Evolutionary conservation across 2,329 filamentous ascomycete genomes (phyloP), one percentile per base, ranked within the genome.

Genomic region (Aspergillus ruber): DNA sequence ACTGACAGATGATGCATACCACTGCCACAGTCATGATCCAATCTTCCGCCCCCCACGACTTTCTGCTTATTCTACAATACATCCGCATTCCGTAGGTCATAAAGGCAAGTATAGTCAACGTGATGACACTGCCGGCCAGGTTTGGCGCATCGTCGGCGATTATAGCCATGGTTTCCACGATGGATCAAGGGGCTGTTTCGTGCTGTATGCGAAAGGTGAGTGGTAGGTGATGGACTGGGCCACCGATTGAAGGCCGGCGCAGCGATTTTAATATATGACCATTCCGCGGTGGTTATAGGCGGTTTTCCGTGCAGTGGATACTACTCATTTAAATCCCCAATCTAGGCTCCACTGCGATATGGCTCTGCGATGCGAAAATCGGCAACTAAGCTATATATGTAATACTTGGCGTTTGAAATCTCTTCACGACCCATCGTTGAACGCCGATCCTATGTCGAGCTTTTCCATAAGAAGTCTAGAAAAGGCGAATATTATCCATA

Each of bases 21-120:
- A 58, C 18, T 40, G 56, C 56, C 6, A n/a, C 45, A 0, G 55
- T 56, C 56, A 59, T 59, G 25, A 59, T 58, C 56, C 56, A 59
- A 29, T 59, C 56, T 17, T 59, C 56, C 29, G 43, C 20, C 7
- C 52, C 48, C 56, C 56, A 59, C 38, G 55, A 56, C 15, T 44
- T 55, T 17, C 55, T 45, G 7, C 47, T 50, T 15, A 58, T 0
- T 40, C 56, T 45, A 41, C 52, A 56, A 20, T 58, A 59, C 7
- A 53, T 50, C 12, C 56, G 56, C 43, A 57, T 25, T 0, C 44
- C 49, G 17, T 45, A 59, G 2, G 50, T 56, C 4, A 58, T 9
- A 1, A 59, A 44, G 2, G 52, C 56, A 12, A 56, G 42, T 0
- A 44, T n/a, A 6, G 55, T 56, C n/a, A 59, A 38, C 44, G 57